These are phyloP conservation scores for Cucurbita maxima DNA, from an alignment of 306 rosid species.

Conservation along the genomic window DNA sequence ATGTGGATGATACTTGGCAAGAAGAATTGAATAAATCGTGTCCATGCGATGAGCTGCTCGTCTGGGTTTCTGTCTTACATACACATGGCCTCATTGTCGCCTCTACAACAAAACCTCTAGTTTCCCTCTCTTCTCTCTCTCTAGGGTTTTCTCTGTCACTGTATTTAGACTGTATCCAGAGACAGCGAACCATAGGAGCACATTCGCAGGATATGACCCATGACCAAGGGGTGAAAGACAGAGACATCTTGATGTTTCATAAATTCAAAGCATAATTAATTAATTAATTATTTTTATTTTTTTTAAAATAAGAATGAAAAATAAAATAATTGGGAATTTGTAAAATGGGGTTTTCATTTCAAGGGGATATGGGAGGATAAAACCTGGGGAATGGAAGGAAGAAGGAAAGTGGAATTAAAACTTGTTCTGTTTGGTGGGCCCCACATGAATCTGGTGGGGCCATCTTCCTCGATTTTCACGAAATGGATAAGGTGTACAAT, in stretches of 20 bases:
- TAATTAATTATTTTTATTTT: no score
- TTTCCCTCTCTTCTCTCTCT: no score
- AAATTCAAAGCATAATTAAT: no score
- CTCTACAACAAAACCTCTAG: background rate
- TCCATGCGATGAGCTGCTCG: constrained; percentile 25
- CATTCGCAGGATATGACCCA: no score
- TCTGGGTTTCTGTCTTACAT: constrained; percentile 28
- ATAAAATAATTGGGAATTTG: no score
- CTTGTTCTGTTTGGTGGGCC: no score
- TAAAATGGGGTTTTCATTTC: no score
- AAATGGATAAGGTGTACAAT: background rate
- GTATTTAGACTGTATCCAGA: background rate
- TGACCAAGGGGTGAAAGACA: no score
- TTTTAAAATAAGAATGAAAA: no score
- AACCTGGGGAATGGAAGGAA: background rate
- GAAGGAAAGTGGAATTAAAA: background rate
- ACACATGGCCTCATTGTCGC: constrained; percentile 51
- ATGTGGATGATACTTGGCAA: constrained; percentile 51
- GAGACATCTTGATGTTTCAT: no score
- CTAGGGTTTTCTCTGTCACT: background rate
- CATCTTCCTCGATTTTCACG: background rate
- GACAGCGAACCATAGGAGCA: no score
- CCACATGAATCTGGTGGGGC: background rate
- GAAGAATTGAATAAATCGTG: constrained; percentile 40
- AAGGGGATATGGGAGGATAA: background rate